A percentile compares a stretch with the other conserved stretches of the same genome.
These are phyloP conservation scores for Corymbia maculata DNA, from an alignment of 345 rosid genomes.

Conservation along the genomic window DNA sequence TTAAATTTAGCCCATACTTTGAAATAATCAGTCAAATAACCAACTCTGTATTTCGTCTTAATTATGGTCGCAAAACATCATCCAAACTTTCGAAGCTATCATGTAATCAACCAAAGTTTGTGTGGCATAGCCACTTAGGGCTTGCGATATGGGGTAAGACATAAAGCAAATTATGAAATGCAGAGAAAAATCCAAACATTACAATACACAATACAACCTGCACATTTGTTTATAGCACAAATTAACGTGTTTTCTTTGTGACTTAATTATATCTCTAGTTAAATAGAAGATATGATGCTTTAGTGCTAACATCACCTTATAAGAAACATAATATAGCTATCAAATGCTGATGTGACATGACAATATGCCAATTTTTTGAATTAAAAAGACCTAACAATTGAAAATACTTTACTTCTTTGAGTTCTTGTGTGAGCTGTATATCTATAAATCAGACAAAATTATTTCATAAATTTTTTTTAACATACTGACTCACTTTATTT, in stretches of 20 bases:
- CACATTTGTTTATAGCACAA: background rate
- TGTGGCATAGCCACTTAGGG: background rate
- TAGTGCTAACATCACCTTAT: too few species aligned
- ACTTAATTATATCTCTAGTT: background rate
- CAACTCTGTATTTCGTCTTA: background rate
- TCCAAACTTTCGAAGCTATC: background rate
- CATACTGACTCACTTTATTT: too few species aligned
- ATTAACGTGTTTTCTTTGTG: background rate
- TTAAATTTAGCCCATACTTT: background rate
- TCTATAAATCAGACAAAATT: too few species aligned
- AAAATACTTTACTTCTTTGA: too few species aligned
- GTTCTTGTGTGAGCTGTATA: too few species aligned
- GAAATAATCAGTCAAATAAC: background rate
- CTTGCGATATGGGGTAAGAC: background rate
- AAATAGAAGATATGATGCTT: background rate
- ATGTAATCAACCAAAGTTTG: background rate
- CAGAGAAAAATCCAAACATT: background rate
- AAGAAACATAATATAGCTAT: too few species aligned
- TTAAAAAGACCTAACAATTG: too few species aligned
- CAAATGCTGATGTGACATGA: too few species aligned
- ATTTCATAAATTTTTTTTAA: too few species aligned
- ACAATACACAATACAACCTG: background rate
- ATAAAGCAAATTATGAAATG: background rate
- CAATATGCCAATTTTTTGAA: too few species aligned
- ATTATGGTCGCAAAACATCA: background rate